Conservation (phyloP, 345 rosid genomes). For the Aethionema arabicum region DNA sequence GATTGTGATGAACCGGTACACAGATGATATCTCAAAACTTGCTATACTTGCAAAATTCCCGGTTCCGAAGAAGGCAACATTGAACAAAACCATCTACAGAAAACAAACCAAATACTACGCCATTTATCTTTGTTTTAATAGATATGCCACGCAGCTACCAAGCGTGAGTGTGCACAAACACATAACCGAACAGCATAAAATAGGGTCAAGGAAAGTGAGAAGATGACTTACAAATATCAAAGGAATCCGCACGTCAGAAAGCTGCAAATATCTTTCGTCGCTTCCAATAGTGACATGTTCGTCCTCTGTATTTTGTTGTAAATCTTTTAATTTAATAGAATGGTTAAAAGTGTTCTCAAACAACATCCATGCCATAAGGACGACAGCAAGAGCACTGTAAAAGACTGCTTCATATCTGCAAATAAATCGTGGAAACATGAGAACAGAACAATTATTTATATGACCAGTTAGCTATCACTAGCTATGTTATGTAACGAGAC, state of each 20-base stretch:
- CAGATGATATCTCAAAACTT: constrained; percentile 97
- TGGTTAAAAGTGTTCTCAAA: constrained; percentile 70
- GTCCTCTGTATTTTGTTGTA: constrained; percentile 39
- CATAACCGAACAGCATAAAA: background rate
- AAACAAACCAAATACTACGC: constrained; percentile 28
- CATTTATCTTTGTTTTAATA: background rate
- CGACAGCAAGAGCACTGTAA: constrained; percentile 79
- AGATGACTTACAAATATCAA: constrained; percentile 67
- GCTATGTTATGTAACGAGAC: constrained; percentile 4
- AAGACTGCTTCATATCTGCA: constrained; percentile 92
- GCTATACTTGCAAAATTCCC: constrained; percentile 99
- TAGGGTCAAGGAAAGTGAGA: constrained; percentile 4
- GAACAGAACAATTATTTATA: constrained; percentile 16
- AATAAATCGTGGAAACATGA: constrained; percentile 30
- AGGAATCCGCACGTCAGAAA: constrained; percentile 85
- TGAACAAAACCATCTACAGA: constrained; percentile 80
- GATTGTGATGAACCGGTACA: constrained; percentile 86
- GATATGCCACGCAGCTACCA: constrained; percentile 1
- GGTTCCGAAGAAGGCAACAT: constrained; percentile 95
- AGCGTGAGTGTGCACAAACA: background rate
- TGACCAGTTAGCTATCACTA: constrained; percentile 2
- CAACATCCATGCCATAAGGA: constrained; percentile 77
- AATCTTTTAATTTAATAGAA: constrained; percentile 42
- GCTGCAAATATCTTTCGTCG: constrained; percentile 66
- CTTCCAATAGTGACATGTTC: constrained; percentile 46